Evolutionary conservation across 257 asterid genomes (phyloP).

Genomic region (Solanum arcanum): DNA sequence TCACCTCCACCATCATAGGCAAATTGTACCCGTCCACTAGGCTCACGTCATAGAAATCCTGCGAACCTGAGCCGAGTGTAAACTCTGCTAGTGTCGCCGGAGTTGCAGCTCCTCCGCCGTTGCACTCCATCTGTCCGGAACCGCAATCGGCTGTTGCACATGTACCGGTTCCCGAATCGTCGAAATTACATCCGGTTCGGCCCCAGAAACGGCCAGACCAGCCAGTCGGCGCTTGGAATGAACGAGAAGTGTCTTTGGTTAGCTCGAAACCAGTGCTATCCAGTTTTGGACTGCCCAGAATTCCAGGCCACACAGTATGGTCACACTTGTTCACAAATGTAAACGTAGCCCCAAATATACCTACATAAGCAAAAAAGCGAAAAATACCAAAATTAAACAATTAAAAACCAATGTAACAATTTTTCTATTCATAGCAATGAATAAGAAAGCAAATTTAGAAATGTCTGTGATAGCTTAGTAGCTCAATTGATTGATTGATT

Average conservation of each 20-base stretch:
- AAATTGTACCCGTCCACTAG: constrained; percentile 75
- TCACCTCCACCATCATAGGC: constrained; percentile 51
- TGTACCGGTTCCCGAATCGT: constrained; percentile 35
- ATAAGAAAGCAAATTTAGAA: not conserved
- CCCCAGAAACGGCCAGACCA: constrained; percentile 91
- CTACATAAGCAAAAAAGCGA: not conserved
- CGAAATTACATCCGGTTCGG: constrained; percentile 57
- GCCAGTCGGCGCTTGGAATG: constrained; percentile 60
- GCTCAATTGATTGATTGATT: not conserved
- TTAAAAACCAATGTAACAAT: not conserved
- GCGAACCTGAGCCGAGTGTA: constrained; percentile 66
- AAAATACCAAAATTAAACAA: not conserved
- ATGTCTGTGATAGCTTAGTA: not conserved
- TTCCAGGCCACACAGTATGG: constrained; percentile 69
- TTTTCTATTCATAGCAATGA: not conserved
- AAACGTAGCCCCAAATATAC: constrained; percentile 34
- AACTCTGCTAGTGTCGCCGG: constrained; percentile 77
- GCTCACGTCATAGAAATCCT: constrained; percentile 77
- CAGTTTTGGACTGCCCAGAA: constrained; percentile 37
- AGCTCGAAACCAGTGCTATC: constrained; percentile 68
- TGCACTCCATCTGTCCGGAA: constrained; percentile 56
- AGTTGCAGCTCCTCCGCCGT: constrained; percentile 61
- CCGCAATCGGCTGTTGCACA: constrained; percentile 74
- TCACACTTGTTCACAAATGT: constrained; percentile 63
- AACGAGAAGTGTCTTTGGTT: constrained; percentile 32